These are phyloP conservation scores for Pythium graminicola DNA, from an alignment of 352 stramenopile species.

Conservation along the genomic window DNA sequence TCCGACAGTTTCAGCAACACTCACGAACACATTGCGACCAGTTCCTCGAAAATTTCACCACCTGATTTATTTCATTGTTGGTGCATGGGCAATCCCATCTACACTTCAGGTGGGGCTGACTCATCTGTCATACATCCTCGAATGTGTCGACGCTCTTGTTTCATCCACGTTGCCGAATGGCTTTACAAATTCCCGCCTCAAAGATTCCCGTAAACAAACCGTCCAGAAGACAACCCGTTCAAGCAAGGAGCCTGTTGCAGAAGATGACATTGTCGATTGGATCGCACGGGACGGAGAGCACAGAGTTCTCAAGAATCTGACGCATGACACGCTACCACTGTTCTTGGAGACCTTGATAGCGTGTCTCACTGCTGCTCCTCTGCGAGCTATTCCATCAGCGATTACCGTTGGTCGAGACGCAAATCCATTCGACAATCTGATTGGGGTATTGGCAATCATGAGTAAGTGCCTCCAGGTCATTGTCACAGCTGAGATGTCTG, in stretches of 20 bases:
- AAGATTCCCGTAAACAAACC: not conserved
- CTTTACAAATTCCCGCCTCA: not conserved
- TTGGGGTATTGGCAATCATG: conserved; percentile 31
- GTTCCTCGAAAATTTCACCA: conserved; percentile 21
- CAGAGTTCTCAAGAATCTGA: conserved; percentile 55
- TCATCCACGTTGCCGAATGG: not conserved
- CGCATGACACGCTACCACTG: conserved; percentile 48
- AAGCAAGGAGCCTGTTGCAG: conserved; percentile 28
- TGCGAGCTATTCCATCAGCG: conserved; percentile 20
- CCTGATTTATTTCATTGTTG: conserved; percentile 49
- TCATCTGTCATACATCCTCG: conserved; percentile 35
- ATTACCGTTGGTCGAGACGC: not conserved
- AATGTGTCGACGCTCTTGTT: conserved; percentile 12
- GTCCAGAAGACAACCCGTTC: not conserved
- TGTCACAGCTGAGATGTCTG: conserved; percentile 37
- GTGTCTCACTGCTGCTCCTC: conserved; percentile 43
- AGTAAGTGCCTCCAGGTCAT: conserved; percentile 42
- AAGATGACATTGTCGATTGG: conserved; percentile 25
- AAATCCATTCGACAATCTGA: conserved; percentile 40
- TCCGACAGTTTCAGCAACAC: not conserved
- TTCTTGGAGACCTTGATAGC: conserved; percentile 53
- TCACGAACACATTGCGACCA: conserved; percentile 5
- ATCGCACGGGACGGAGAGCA: conserved; percentile 46
- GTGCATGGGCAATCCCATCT: conserved; percentile 41
- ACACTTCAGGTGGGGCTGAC: conserved; percentile 25